phyloP scores from a whole-genome alignment of 768 basidiomycete species.

The Scleroderma bovista region DNA sequence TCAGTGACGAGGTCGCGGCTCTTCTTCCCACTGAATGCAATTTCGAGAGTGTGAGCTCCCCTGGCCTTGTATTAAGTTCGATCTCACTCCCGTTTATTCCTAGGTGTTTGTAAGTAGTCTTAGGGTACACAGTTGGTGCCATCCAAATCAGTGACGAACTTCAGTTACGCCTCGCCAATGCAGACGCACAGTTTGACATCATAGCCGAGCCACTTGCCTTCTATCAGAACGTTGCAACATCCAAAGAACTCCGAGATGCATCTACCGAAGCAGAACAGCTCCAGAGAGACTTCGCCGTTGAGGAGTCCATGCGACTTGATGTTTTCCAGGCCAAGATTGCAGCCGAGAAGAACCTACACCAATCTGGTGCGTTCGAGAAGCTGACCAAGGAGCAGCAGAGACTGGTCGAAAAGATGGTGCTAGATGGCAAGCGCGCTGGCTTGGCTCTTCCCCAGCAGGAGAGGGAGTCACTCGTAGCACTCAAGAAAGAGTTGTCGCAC shows the following conservation, averaged over 20 bases:
- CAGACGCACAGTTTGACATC: constrained; percentile 49
- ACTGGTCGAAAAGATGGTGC: constrained; percentile 74
- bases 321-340: constrained; percentile 68
- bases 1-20: constrained; percentile 55
- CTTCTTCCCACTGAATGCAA: constrained; percentile 52
- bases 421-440: constrained; percentile 78
- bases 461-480: constrained; percentile 45
- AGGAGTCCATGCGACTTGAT: constrained; percentile 77
- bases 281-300: constrained; percentile 66
- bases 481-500: constrained; percentile 76
- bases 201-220: constrained; percentile 61
- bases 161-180: constrained; percentile 55
- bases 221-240: constrained; percentile 76
- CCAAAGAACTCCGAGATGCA: constrained; percentile 75
- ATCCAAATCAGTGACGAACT: constrained; percentile 14
- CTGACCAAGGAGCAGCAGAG: constrained; percentile 65
- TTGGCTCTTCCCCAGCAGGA: constrained; percentile 65
- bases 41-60: constrained; percentile 56
- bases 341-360: constrained; percentile 64
- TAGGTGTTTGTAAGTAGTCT: constrained; percentile 69
- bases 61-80: neutral
- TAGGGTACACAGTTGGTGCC: neutral
- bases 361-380: constrained; percentile 54
- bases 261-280: constrained; percentile 70
- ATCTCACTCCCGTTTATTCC: neutral